Evolutionary conservation across 2,329 filamentous ascomycete genomes (phyloP).

Genomic region (Nannizziopsis arthrosporioides): DNA sequence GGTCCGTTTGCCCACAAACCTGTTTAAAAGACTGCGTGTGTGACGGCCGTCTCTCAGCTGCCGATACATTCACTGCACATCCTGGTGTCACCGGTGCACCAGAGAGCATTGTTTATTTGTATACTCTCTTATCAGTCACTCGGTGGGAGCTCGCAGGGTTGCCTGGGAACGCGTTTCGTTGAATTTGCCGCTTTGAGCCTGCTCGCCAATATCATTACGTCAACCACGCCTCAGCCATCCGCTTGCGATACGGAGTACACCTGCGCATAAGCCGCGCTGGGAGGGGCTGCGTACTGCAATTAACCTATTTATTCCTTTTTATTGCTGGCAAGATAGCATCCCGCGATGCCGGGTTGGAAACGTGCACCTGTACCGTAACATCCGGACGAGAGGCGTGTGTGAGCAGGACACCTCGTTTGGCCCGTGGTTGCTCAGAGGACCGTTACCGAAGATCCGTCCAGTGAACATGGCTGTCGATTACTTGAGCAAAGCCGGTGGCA

Average conservation of each 20-base stretch:
- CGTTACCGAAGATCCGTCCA: not conserved
- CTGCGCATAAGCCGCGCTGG: not conserved
- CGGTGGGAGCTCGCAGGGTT: not conserved
- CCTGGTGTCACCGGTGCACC: not conserved
- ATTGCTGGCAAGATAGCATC: not conserved
- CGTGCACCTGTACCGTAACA: not conserved
- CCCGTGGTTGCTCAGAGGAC: not conserved
- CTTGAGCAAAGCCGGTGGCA: not conserved
- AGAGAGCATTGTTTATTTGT: not conserved
- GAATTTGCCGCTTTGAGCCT: constrained; percentile 1
- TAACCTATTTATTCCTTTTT: not conserved
- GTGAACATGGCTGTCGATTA: constrained; percentile 5
- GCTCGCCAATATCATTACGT: constrained; percentile 6
- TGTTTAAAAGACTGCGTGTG: not conserved
- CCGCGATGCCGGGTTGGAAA: constrained; percentile 6
- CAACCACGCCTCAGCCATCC: constrained; percentile 6
- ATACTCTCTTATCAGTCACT: not conserved
- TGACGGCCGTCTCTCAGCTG: not conserved
- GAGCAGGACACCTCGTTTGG: not conserved
- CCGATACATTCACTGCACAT: not conserved
- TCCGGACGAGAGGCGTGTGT: not conserved
- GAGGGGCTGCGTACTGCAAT: not conserved
- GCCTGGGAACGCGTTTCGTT: not conserved
- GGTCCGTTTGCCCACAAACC: not conserved
- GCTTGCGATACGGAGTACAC: not conserved